Evolutionary conservation across 1,284 basidiomycete genomes (phyloP).

Genomic region (Vanrija sp.): DNA sequence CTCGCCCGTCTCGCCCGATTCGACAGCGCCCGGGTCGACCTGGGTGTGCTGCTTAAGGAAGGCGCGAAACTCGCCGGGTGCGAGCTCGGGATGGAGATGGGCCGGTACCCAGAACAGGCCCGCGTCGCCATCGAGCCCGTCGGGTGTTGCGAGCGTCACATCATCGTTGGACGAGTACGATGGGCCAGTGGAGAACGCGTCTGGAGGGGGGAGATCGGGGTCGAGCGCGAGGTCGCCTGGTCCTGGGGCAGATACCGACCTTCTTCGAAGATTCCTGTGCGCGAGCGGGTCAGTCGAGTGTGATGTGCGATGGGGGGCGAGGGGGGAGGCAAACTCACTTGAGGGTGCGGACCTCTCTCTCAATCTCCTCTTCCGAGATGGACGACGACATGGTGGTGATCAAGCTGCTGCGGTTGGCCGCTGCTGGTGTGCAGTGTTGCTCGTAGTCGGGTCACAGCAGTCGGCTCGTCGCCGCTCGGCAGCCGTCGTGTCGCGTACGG

Average conservation of each 20-base stretch:
- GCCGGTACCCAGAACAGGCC: conserved; percentile 95
- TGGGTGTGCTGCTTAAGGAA: conserved; percentile 89
- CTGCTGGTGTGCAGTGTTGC: conserved; percentile 3
- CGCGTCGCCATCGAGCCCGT: conserved; percentile 34
- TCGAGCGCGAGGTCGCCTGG: conserved; percentile 76
- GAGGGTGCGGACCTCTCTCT: conserved; percentile 77
- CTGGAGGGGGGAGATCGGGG: conserved; percentile 68
- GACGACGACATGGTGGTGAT: conserved; percentile 14
- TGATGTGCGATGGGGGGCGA: neutral
- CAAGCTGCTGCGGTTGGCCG: neutral
- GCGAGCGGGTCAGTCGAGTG: neutral
- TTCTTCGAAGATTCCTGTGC: conserved; percentile 65
- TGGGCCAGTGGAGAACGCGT: conserved; percentile 3
- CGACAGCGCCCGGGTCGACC: conserved; percentile 47
- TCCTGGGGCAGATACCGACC: conserved; percentile 66
- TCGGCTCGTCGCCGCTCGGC: no score
- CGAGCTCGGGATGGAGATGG: conserved; percentile 91
- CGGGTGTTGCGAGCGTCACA: conserved; percentile 37
- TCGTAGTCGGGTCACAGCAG: neutral
- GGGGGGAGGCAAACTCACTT: conserved; percentile 36
- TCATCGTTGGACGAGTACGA: conserved; percentile 42
- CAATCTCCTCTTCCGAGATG: conserved; percentile 69
- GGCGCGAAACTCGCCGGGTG: conserved; percentile 88
- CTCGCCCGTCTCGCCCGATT: conserved; percentile 29
- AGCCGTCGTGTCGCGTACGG: neutral